Evolutionary conservation across 495 filamentous ascomycete genomes (phyloP), one percentile per base, ranked within the genome.

Genomic region (Pseudomonodictys pantanalensis): DNA sequence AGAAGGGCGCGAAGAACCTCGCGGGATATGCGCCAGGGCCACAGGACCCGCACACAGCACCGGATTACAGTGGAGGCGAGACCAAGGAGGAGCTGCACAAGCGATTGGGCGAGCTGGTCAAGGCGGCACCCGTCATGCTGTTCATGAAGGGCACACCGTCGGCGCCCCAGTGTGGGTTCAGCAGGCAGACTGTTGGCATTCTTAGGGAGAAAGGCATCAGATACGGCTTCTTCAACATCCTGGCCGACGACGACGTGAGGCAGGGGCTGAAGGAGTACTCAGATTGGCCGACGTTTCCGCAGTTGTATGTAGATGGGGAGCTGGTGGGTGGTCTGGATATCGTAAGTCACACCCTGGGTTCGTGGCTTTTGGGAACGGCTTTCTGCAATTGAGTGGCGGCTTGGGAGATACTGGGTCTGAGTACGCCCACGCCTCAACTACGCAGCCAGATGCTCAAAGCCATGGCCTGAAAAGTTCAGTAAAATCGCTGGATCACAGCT

Each of bases 161-260:
- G 63, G 80, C 83, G 54, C 93, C 93, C 6, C 91, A 97, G 74
- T 98, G 93, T 71, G 93, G 93, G 2, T 98, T 97, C 77, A 93
- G 88, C 61, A 80, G 92, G 51, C 90, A 96, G 75, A 70, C 95
- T 33, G 95, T 97, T 15, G 83, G 78, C 2, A 78, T 97, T 32
- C 75, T 97, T 55, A 83, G 93, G 55, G 91, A 96, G 77, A 83
- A 86, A 57, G 86, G 86, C 48, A 87, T 99, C 33, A 88, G 92
- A 70, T 99, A 97, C 73, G 95, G 93, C 6, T 97, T 97, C 80
- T 99, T 99, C 76, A 97, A 99, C 69, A 97, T 95, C 62, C 75
- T 99, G 52, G 93, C 93, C 61, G 93, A 99, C 73, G 93, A 99
- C 67, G 93, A 97, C 64, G 95, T 99, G 17, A 80, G 93, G 33